Evolutionary conservation across 2,329 filamentous ascomycete genomes (phyloP), one percentile per base, ranked within the genome.

Genomic region (Graphium sp.): DNA sequence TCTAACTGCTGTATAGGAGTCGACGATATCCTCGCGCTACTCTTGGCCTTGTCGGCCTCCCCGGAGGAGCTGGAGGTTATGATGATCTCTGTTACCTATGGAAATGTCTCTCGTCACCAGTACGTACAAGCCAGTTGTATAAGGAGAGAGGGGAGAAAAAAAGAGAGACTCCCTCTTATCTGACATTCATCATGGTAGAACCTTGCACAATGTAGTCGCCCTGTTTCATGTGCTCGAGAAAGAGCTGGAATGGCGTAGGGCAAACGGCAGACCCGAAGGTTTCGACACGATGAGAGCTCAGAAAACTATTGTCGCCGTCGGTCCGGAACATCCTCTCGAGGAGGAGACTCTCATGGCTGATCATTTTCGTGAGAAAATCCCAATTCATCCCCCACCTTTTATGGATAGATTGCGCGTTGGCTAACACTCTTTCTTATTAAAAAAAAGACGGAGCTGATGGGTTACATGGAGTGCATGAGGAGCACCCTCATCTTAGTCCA

Each of bases 191-290:
- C n/a, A n/a, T n/a, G n/a, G n/a, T n/a, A n/a, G 78, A 50, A 94
- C 84, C 43, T 62, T 94, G 28, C 74, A 78, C 28, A 98, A 98
- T 52, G 74, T 80, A 11, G 75, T 95, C 22, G 79, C 83, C 15
- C 61, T 95, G 35, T 95, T 98, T 56, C 77, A 94, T 43, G 76
- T 92, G 33, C 66, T 98, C 30, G 83, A 92, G 39, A 81, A 83
- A 46, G 89, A 98, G 55, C 62, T 83, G 40, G 64, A 70, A 39
- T 95, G 85, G 85, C 70, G 89, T 37, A 71, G 69, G 45, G 56
- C 68, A 9, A 66, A 72, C 23, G 78, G 78, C 12, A 66, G 62
- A 31, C 53, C 67, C 1, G 61, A 74, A 31, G 79, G 81, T 1
- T 95, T 84, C 41, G 74, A 74, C 29, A 63, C 72, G 6, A 56